phyloP scores from a whole-genome alignment of 2,329 filamentous ascomycete species.

The Botrytis elliptica region DNA sequence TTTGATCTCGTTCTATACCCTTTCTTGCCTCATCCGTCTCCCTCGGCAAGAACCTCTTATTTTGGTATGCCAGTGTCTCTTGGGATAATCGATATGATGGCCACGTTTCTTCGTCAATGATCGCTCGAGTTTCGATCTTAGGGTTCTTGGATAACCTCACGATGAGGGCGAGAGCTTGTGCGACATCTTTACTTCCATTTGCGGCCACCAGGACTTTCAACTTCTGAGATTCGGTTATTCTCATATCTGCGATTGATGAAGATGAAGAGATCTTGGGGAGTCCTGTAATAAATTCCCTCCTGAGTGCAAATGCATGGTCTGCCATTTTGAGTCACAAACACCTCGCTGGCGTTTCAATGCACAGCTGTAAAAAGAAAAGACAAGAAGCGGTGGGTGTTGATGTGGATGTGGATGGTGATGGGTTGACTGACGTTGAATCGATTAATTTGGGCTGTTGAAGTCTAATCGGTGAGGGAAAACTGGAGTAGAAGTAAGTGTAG shows the following conservation, averaged over 20 bases:
- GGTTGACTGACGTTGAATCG: background rate
- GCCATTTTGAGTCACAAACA: slow-evolving; percentile 25
- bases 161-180: slow-evolving; percentile 64
- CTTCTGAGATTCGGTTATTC: slow-evolving; percentile 52
- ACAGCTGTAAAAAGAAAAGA: background rate
- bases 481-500: background rate
- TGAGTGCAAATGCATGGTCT: slow-evolving; percentile 24
- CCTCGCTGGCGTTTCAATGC: background rate
- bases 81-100: slow-evolving; percentile 55
- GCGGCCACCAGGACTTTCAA: slow-evolving; percentile 64
- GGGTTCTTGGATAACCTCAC: slow-evolving; percentile 65
- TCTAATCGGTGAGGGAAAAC: background rate
- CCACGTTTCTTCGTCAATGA: slow-evolving; percentile 62
- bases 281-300: slow-evolving; percentile 23
- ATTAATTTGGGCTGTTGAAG: background rate
- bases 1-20: slow-evolving; percentile 33
- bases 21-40: slow-evolving; percentile 33
- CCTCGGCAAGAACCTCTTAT: slow-evolving; percentile 44
- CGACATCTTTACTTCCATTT: slow-evolving; percentile 63
- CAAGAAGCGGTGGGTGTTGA: slow-evolving; percentile 18
- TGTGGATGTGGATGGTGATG: background rate
- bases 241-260: slow-evolving; percentile 37
- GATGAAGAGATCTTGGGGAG: slow-evolving; percentile 32
- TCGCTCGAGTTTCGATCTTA: slow-evolving; percentile 59
- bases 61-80: slow-evolving; percentile 60